phyloP scores from a whole-genome alignment of 2,329 filamentous ascomycete species.

The Fusarium albidum region DNA sequence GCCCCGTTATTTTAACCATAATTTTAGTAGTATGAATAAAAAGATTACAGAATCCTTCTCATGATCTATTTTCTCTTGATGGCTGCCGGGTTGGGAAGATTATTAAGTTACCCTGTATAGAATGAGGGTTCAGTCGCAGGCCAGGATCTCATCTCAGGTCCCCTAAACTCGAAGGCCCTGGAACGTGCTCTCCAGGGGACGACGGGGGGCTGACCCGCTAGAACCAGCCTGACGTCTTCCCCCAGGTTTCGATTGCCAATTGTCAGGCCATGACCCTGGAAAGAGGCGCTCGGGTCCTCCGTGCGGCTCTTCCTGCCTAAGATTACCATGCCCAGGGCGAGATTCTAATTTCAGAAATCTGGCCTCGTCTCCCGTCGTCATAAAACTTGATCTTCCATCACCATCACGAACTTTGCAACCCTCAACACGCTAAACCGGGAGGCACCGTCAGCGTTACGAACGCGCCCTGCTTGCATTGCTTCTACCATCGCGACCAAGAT shows the following conservation, averaged over 20 bases:
- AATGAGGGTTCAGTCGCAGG: too few relatives aligned
- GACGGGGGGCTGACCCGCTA: conserved; percentile 21
- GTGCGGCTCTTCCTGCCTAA: conserved; percentile 32
- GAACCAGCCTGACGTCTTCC: conserved; percentile 34
- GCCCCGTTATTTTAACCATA: too few relatives aligned
- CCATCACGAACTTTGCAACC: conserved; percentile 9
- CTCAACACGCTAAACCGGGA: conserved; percentile 9
- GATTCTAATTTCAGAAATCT: conserved; percentile 33
- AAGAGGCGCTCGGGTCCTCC: conserved; percentile 23
- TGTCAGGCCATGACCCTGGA: conserved; percentile 36
- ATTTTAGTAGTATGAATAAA: too few relatives aligned
- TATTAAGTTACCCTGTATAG: too few relatives aligned
- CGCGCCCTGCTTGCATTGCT: conserved; percentile 27
- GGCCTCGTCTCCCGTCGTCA: conserved; percentile 21
- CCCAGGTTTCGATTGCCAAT: conserved; percentile 35
- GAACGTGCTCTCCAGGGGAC: background rate
- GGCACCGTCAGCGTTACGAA: conserved; percentile 1
- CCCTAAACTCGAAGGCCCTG: background rate
- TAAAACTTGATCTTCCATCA: conserved; percentile 14
- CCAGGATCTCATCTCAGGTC: too few relatives aligned
- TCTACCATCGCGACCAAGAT: conserved; percentile 19
- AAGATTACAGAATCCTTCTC: too few relatives aligned
- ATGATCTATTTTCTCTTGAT: too few relatives aligned
- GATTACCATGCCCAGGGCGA: conserved; percentile 25
- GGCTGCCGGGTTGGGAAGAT: too few relatives aligned